Conservation (phyloP, 1,284 basidiomycete species). For the Schizophyllum commune region DNA sequence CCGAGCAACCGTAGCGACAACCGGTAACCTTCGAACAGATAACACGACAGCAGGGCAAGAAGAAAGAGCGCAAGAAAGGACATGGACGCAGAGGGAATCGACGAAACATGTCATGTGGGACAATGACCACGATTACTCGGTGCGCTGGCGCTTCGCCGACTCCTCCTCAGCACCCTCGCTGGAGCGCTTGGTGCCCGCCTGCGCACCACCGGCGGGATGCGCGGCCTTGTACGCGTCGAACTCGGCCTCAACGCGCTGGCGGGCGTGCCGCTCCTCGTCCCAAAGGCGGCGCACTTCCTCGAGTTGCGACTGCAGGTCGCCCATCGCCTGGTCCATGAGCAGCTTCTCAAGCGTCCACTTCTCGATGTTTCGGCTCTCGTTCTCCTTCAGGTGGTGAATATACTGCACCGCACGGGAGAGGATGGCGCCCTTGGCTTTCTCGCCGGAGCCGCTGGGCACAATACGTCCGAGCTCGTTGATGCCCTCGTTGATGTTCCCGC, state of each 20-base stretch:
- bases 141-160: conserved; percentile 10
- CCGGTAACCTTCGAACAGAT: not conserved
- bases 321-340: conserved; percentile 88
- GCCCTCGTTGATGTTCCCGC: conserved; percentile 93
- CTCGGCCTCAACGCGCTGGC: conserved; percentile 54
- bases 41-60: not conserved
- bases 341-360: conserved; percentile 94
- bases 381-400: conserved; percentile 85
- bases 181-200: conserved; percentile 10
- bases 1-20: not conserved
- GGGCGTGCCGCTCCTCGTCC: conserved; percentile 59
- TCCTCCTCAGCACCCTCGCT: conserved; percentile 10
- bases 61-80: not conserved
- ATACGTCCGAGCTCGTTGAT: conserved; percentile 89
- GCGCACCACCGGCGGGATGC: conserved; percentile 21
- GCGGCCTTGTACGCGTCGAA: conserved; percentile 28
- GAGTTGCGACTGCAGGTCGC: conserved; percentile 71
- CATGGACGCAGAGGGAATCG: too few species aligned
- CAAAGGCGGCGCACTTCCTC: conserved; percentile 68
- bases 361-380: conserved; percentile 85
- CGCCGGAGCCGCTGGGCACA: conserved; percentile 80
- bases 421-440: conserved; percentile 86
- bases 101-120: too few species aligned
- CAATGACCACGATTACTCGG: conserved; percentile 12
- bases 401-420: conserved; percentile 81